Base-by-base conservation (phyloP, 2,329 filamentous ascomycete genomes). In the Apiospora sp. region DNA sequence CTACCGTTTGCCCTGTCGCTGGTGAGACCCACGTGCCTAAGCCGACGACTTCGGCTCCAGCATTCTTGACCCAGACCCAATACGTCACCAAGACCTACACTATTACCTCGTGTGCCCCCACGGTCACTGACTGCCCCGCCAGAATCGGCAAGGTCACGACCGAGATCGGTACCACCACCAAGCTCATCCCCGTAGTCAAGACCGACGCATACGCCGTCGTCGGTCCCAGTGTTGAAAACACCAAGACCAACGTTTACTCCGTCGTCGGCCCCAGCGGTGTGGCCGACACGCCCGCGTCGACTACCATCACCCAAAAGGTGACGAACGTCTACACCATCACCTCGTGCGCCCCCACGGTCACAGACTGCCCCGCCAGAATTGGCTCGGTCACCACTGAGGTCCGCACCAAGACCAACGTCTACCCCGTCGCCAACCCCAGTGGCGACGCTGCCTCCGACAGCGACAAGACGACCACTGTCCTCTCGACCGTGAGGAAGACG, bases 341-440 rank as follows among this genome's bases (percentile, higher is more conserved):
- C 49, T 76, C 75, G 58, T 83, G 81, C 70, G 76, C 78, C 2
- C 74, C 78, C 24, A 80, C 76, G 19, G 80, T 85, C 4, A 78
- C 77, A 41, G 77, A 84, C 80, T 85, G 83, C 77, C 82, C 83
- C 19, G 79, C 37, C 8, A 41, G 37, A 41, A 41, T 74, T 1
- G 78, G 87, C 84, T 79, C 84, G 83, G 24, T 82, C 30, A 77
- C 83, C 46, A 85, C 84, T 34, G 80, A 82, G 48, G 83, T 83
- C 7, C 75, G 83, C 43, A 64, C 85, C 58, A 85, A 84, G 75
- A 87, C 85, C 19, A 87, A 86, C 22, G 80, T 86, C 71, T 86
- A 83, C 78, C 83, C 82, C 22, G 79, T 85, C 83, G 90, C 91
- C n/a, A 90, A 87, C 70, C 90, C 93, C 77, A 86, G 93, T 77